Base-by-base conservation (phyloP, 176 grass and related monocot species). In the Triticum turgidum region DNA sequence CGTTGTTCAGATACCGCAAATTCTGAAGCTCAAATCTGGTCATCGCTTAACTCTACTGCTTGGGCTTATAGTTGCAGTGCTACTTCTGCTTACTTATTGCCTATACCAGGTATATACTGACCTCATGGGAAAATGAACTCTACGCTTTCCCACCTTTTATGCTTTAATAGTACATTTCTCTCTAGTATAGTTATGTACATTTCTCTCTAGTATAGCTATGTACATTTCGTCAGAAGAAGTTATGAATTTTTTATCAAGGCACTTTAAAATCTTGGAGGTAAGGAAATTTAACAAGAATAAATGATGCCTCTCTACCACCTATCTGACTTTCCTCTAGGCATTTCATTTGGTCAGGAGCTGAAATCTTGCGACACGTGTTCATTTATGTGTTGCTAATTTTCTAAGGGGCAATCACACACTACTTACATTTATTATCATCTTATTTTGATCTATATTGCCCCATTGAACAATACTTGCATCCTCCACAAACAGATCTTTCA, bases 51-150 rank as follows among this genome's bases (percentile, higher is more conserved):
- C 94, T 15, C 52, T 94, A 54, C 78, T 99, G 80, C 54, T 96
- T 65, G 89, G 91, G 79, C 54, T 96, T 65, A 85, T 96, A 76
- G 47, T 69, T 76, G 85, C 97, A 64, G 83, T 81, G 86, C 41
- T 86, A 54, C 90, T 96, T 87, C 37, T 96, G 87, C 86, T 99
- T 69, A 65, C 76, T 21, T 99, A 99, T 66, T 95, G 93, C 73
- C 74, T 99, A 38, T 96, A 99, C 87, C 97, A 98, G 93, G 95
- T 95, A 93, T 79, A 34, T 88, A 52, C 71, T 80, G 13, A 80
- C 38, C 65, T 86, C 9, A 42, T 15, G 65, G 8, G 20, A 67
- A 37, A 44, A 24, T 65, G 42, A 32, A 72, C 10, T 71, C 14
- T 86, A 38, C 9, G 14, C 49, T 7, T 80, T 83, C 35, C 15